Conservation (phyloP, 2,329 filamentous ascomycete genomes). For the Paracorniculantispora psalliotae region DNA sequence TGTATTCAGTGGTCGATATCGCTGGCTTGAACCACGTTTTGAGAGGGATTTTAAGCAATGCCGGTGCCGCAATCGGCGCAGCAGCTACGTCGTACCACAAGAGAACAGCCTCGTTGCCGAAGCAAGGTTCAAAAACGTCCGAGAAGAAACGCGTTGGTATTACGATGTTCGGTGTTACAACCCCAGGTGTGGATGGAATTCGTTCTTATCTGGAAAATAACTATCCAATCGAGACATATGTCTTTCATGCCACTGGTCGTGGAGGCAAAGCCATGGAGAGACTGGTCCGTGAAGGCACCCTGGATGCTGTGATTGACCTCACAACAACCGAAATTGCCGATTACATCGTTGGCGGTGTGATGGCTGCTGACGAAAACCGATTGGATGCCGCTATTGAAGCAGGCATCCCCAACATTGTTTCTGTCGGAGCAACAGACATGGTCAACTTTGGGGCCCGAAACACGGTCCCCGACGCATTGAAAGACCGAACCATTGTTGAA, state of each 20-base stretch:
- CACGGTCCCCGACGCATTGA: conserved; percentile 52
- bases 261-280: conserved; percentile 67
- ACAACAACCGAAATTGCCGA: conserved; percentile 68
- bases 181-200: conserved; percentile 55
- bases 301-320: conserved; percentile 65
- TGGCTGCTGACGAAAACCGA: conserved; percentile 53
- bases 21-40: conserved; percentile 60
- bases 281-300: conserved; percentile 48
- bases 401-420: conserved; percentile 51
- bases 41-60: conserved; percentile 54
- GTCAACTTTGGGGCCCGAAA: conserved; percentile 56
- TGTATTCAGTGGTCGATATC: conserved; percentile 68
- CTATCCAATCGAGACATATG: conserved; percentile 50
- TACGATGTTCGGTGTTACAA: conserved; percentile 74
- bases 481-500: conserved; percentile 48
- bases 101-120: not conserved
- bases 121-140: not conserved
- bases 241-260: conserved; percentile 67
- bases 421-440: conserved; percentile 54
- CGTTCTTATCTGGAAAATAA: conserved; percentile 43
- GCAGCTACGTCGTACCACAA: conserved; percentile 47
- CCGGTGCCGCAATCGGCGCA: conserved; percentile 54
- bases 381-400: conserved; percentile 52
- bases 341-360: conserved; percentile 55
- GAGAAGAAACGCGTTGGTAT: conserved; percentile 54